These are phyloP conservation scores for Colletotrichum sp. DNA, from an alignment of 2,329 filamentous ascomycete species.

Conservation along the genomic window DNA sequence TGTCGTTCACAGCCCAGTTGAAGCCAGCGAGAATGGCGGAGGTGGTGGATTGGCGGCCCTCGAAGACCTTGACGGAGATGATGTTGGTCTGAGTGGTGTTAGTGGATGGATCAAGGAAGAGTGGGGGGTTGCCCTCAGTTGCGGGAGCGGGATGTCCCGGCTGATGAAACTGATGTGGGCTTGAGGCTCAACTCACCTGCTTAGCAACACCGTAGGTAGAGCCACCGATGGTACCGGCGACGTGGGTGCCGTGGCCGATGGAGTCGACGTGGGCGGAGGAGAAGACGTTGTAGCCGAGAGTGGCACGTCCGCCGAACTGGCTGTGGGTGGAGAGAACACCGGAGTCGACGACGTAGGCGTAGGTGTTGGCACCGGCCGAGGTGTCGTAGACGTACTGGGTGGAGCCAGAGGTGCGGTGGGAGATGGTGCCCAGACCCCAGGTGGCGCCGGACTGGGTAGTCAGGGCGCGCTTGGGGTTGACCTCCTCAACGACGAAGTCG, in stretches of 20 bases:
- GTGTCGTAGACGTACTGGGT: slow-evolving; percentile 46
- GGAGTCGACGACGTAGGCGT: slow-evolving; percentile 60
- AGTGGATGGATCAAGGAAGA: background rate
- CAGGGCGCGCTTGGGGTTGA: slow-evolving; percentile 16
- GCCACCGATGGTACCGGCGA: slow-evolving; percentile 50
- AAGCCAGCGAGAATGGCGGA: slow-evolving; percentile 37
- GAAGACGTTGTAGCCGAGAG: slow-evolving; percentile 38
- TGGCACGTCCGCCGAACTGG: slow-evolving; percentile 49
- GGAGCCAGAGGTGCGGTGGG: slow-evolving; percentile 38
- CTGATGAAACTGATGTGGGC: background rate
- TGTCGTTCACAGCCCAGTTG: slow-evolving; percentile 51
- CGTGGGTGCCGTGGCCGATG: slow-evolving; percentile 53
- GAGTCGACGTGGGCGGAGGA: slow-evolving; percentile 37
- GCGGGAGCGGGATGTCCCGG: background rate
- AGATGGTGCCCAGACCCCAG: slow-evolving; percentile 53
- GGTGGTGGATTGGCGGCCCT: slow-evolving; percentile 30
- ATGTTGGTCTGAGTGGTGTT: slow-evolving; percentile 30
- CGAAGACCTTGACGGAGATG: slow-evolving; percentile 52
- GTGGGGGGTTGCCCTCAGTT: background rate
- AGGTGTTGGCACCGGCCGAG: slow-evolving; percentile 45
- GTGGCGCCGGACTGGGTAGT: slow-evolving; percentile 39
- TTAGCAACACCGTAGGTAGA: slow-evolving; percentile 52
- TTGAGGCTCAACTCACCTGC: slow-evolving; percentile 25
- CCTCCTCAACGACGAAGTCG: slow-evolving; percentile 23
- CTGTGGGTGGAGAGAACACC: slow-evolving; percentile 53